A percentile compares a stretch with the other conserved stretches of the same genome.
Conservation (phyloP, 2,329 filamentous ascomycete genomes). For the Neobulgaria alba region DNA sequence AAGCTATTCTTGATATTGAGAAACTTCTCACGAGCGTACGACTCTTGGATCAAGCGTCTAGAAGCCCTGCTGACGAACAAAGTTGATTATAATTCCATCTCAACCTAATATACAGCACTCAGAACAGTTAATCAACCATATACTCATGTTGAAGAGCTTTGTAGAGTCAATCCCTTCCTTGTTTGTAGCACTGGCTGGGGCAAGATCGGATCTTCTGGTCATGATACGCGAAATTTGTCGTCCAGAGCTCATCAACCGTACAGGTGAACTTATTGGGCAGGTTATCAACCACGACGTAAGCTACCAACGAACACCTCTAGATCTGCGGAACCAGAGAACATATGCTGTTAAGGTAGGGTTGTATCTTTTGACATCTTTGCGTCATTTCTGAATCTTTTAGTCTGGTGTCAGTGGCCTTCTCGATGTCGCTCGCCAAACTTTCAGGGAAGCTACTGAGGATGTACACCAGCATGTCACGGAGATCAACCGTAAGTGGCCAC, state of each 20-base stretch:
- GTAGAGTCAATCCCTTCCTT: slow-evolving; percentile 59
- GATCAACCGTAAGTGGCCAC: slow-evolving; percentile 46
- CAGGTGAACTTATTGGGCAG: slow-evolving; percentile 56
- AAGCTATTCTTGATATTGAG: slow-evolving; percentile 70
- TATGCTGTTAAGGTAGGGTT: slow-evolving; percentile 69
- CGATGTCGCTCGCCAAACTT: slow-evolving; percentile 80
- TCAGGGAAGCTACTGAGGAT: slow-evolving; percentile 80
- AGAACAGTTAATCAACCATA: slow-evolving; percentile 76
- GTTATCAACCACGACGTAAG: slow-evolving; percentile 75
- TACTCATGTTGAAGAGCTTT: slow-evolving; percentile 81
- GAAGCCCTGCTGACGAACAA: too few relatives aligned
- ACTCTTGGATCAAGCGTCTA: slow-evolving; percentile 15
- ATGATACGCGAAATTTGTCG: slow-evolving; percentile 64
- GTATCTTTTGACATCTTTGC: neutral
- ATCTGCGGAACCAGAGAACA: slow-evolving; percentile 79
- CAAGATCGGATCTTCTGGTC: slow-evolving; percentile 53
- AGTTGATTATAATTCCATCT: slow-evolving; percentile 70
- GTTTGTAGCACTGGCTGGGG: slow-evolving; percentile 57
- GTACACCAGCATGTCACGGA: slow-evolving; percentile 61
- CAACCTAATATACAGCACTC: slow-evolving; percentile 57
- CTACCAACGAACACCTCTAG: slow-evolving; percentile 70
- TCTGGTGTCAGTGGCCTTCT: slow-evolving; percentile 77
- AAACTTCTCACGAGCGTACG: slow-evolving; percentile 61
- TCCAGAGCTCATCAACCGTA: slow-evolving; percentile 48
- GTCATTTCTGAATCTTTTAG: slow-evolving; percentile 32